These are phyloP conservation scores for Trichoderma aggressivum DNA, from an alignment of 2,329 filamentous ascomycete genomes.

Conservation along the genomic window DNA sequence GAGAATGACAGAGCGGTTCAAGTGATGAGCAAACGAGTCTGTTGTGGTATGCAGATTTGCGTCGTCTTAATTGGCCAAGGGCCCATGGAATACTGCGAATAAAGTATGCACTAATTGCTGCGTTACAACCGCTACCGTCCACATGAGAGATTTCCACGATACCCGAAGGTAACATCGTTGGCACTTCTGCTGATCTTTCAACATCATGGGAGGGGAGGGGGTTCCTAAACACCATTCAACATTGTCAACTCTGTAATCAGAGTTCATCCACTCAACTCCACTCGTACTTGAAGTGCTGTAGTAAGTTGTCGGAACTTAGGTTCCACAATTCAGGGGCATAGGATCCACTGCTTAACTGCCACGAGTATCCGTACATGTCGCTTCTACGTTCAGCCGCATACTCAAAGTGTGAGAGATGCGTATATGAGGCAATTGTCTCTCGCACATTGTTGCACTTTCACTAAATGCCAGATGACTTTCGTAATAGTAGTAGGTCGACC, in stretches of 20 bases:
- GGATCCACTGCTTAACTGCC: neutral
- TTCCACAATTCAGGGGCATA: neutral
- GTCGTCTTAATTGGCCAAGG: neutral
- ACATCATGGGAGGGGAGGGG: neutral
- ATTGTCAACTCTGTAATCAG: neutral
- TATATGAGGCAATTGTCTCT: neutral
- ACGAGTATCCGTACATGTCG: neutral
- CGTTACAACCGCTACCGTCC: neutral
- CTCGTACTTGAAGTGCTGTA: neutral
- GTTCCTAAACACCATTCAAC: neutral
- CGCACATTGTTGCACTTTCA: neutral
- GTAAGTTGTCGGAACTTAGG: neutral
- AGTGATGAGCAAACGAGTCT: neutral
- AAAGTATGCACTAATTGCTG: neutral
- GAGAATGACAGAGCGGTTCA: neutral
- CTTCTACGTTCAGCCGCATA: neutral
- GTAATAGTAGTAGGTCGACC: neutral
- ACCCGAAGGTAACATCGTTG: neutral
- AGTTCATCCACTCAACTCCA: neutral
- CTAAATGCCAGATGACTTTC: neutral
- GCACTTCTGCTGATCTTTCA: neutral
- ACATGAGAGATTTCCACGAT: neutral
- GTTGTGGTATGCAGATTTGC: neutral
- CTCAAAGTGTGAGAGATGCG: neutral
- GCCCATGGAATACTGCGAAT: neutral